These are phyloP conservation scores for Cordyceps cateniannulata DNA, from an alignment of 2,329 filamentous ascomycete genomes.

Conservation along the genomic window DNA sequence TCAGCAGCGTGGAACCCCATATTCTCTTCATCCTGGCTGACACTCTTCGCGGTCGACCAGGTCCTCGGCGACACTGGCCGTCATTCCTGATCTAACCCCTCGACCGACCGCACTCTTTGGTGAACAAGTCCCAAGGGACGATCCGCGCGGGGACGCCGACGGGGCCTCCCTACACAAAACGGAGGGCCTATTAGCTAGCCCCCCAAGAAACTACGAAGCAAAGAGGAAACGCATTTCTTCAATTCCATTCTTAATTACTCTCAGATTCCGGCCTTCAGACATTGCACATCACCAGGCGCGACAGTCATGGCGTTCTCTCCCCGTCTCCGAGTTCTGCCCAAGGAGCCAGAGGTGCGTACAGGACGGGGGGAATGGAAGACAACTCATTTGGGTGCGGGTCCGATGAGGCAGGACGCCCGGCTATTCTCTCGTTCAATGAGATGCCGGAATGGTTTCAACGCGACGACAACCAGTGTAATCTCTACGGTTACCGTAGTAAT, in stretches of 20 bases:
- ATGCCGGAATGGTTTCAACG: conserved; percentile 20
- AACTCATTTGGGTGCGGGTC: conserved; percentile 10
- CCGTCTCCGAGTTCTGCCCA: conserved; percentile 14
- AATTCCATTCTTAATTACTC: conserved; percentile 7
- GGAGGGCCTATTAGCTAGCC: too few species aligned
- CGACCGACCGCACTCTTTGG: too few species aligned
- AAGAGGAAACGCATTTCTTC: too few species aligned
- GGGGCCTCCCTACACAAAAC: too few species aligned
- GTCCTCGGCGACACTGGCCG: too few species aligned
- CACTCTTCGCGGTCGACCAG: too few species aligned
- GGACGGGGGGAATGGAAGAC: conserved; percentile 15
- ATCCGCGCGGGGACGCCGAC: too few species aligned
- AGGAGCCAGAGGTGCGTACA: conserved; percentile 14
- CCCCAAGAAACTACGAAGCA: too few species aligned
- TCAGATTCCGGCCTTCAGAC: conserved; percentile 11
- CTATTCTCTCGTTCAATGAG: conserved; percentile 18
- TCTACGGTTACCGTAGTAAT: conserved; percentile 33
- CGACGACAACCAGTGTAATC: conserved; percentile 16
- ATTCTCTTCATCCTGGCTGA: too few species aligned
- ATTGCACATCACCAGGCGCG: conserved; percentile 9
- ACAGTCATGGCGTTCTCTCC: conserved; percentile 13
- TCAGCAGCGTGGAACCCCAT: too few species aligned
- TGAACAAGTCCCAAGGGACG: too few species aligned
- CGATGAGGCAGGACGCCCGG: conserved; percentile 15
- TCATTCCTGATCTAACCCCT: too few species aligned